phyloP scores from a whole-genome alignment of 2,329 filamentous ascomycete genomes.

The Fusarium tuaranense region DNA sequence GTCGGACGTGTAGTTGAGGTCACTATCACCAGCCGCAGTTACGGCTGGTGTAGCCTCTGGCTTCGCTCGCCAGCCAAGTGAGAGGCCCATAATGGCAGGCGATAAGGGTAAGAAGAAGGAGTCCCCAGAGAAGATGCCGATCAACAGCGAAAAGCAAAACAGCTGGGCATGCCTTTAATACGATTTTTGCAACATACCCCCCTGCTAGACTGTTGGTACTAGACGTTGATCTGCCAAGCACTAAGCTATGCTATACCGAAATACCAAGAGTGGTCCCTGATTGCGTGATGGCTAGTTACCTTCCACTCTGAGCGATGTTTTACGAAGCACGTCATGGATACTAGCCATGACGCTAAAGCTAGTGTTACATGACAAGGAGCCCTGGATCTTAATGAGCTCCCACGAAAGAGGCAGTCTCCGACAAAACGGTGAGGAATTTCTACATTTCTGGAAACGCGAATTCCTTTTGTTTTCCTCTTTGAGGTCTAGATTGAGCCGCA shows the following conservation, averaged over 20 bases:
- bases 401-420: not conserved
- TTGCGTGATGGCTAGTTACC: constrained; percentile 24
- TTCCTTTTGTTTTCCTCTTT: not conserved
- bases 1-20: constrained; percentile 54
- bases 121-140: not conserved
- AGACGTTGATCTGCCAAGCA: constrained; percentile 1
- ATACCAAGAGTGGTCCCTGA: constrained; percentile 6
- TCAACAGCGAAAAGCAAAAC: not conserved
- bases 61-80: not conserved
- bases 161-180: not conserved
- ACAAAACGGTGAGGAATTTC: not conserved
- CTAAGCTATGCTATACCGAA: not conserved
- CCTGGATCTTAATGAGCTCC: not conserved
- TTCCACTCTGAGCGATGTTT: constrained; percentile 19
- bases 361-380: constrained; percentile 8
- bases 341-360: constrained; percentile 19
- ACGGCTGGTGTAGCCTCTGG: constrained; percentile 1
- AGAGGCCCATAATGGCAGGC: not conserved
- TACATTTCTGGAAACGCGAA: not conserved
- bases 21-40: constrained; percentile 8
- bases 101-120: not conserved
- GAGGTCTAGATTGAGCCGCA: not conserved
- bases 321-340: constrained; percentile 26
- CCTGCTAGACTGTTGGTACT: not conserved
- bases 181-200: not conserved